Conservation (phyloP, 768 basidiomycete species). For the Cystoderma amianthinum region DNA sequence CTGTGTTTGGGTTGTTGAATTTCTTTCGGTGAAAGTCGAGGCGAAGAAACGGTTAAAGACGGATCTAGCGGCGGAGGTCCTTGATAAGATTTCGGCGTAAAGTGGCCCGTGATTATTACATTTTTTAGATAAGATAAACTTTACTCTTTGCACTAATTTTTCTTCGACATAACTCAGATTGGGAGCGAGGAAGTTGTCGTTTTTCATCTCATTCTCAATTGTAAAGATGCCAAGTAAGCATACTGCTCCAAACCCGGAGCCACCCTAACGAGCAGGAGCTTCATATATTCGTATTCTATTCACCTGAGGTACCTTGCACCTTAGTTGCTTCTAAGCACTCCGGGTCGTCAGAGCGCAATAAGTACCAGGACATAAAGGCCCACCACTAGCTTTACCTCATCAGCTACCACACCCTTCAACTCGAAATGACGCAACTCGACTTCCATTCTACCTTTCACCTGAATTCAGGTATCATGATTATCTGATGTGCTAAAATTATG, state of each 20-base stretch:
- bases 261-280: background rate
- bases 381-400: no score
- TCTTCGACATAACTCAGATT: no score
- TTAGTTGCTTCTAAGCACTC: background rate
- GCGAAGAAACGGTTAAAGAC: background rate
- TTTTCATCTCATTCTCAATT: no score
- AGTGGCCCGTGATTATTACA: no score
- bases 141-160: no score
- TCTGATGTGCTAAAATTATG: constrained; percentile 1
- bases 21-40: constrained; percentile 4
- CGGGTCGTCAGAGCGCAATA: background rate
- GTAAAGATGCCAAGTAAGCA: no score
- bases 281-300: background rate
- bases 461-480: background rate
- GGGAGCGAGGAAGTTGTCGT: no score
- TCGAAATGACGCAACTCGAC: background rate
- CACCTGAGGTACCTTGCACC: background rate
- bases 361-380: background rate
- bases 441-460: background rate
- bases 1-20: no score
- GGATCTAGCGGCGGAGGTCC: no score
- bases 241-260: background rate
- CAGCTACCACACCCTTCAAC: background rate
- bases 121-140: background rate
- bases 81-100: no score